Conservation (phyloP, 2,329 filamentous ascomycete species). For the Hyphodiscus sp. region DNA sequence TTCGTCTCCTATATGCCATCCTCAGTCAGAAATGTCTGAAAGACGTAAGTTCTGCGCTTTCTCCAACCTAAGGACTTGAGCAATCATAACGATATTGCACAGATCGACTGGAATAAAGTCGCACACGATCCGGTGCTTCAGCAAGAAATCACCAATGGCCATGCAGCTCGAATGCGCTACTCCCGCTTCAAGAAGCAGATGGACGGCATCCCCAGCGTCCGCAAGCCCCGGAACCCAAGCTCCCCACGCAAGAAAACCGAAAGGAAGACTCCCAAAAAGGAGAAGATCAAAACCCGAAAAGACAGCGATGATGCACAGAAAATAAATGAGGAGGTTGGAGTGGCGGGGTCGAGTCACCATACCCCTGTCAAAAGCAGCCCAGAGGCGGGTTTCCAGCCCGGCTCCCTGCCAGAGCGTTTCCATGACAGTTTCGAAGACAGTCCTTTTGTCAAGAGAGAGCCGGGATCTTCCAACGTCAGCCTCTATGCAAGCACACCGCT, state of each 20-base stretch:
- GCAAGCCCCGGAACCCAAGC: slow-evolving; percentile 12
- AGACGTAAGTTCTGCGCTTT: slow-evolving; percentile 31
- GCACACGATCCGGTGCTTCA: slow-evolving; percentile 33
- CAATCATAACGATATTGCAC: background rate
- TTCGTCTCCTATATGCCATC: slow-evolving; percentile 48
- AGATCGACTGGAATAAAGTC: slow-evolving; percentile 49
- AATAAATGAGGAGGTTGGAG: background rate
- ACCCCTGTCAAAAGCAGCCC: background rate
- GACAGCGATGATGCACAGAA: background rate
- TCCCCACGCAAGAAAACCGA: slow-evolving; percentile 17
- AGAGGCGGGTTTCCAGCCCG: background rate
- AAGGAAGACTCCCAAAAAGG: background rate
- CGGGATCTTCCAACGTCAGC: background rate
- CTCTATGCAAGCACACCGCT: background rate
- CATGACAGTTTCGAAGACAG: background rate
- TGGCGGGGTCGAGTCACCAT: background rate
- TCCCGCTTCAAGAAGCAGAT: slow-evolving; percentile 47
- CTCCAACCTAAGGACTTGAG: background rate
- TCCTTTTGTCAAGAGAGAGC: background rate
- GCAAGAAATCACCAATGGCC: slow-evolving; percentile 47
- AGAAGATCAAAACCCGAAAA: background rate
- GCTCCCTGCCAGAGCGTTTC: background rate
- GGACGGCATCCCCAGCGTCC: slow-evolving; percentile 34
- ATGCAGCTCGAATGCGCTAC: slow-evolving; percentile 51
- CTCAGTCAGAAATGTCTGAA: slow-evolving; percentile 49